These are phyloP conservation scores for Nothomitra cinnamomea DNA, from an alignment of 2,329 filamentous ascomycete species.

Conservation along the genomic window DNA sequence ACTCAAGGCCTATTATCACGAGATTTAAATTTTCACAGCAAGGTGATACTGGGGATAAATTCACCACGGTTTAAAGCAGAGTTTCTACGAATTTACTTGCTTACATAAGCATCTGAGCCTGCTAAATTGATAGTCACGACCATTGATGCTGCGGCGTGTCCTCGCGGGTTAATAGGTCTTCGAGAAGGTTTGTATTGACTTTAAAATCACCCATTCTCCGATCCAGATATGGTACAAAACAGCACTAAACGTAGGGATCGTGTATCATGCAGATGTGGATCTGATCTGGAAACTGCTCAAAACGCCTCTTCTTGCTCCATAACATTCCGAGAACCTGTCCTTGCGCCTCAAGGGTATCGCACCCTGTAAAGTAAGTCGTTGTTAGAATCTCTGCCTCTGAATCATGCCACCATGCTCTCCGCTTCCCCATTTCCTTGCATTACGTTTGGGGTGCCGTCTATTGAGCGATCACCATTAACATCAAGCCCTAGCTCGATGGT, in stretches of 20 bases:
- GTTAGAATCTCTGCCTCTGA: neutral
- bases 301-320: neutral
- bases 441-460: neutral
- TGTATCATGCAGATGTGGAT: neutral
- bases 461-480: slow-evolving; percentile 2
- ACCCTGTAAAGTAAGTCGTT: neutral
- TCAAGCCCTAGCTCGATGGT: slow-evolving; percentile 18
- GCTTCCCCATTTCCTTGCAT: neutral
- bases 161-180: no score
- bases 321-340: neutral
- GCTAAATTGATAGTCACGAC: no score
- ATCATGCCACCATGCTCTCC: slow-evolving; percentile 1
- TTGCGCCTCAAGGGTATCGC: slow-evolving; percentile 1
- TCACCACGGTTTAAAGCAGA: no score
- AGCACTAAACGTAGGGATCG: neutral
- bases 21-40: no score
- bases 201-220: neutral
- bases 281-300: neutral
- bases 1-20: no score
- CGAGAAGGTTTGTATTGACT: neutral
- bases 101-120: no score
- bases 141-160: no score
- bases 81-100: no score
- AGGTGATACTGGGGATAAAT: no score
- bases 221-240: neutral